A percentile compares a stretch with the other conserved stretches of the same genome.
phyloP scores from a whole-genome alignment of 1,284 basidiomycete species.

The Sanghuangporus baumii region DNA sequence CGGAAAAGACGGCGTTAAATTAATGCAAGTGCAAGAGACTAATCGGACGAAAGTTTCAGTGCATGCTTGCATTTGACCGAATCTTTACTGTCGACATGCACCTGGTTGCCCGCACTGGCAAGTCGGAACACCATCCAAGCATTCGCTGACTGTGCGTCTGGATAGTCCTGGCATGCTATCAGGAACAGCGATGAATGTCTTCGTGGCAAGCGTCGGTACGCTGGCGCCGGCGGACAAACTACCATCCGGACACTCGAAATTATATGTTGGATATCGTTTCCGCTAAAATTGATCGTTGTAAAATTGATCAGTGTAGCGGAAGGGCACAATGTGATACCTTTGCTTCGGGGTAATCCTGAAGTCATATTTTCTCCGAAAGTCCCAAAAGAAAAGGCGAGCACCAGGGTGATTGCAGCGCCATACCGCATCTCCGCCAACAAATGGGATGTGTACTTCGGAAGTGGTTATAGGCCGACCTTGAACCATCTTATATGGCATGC shows the following conservation, averaged over 20 bases:
- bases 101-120: slow-evolving; percentile 22
- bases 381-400: no score
- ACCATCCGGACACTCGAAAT: slow-evolving; percentile 13
- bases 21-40: not conserved
- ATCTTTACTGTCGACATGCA: slow-evolving; percentile 9
- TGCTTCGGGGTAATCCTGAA: not conserved
- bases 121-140: slow-evolving; percentile 8
- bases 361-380: not conserved
- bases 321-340: slow-evolving; percentile 7
- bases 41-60: no score
- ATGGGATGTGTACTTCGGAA: no score
- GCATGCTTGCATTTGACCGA: no score
- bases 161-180: not conserved
- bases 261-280: slow-evolving; percentile 3
- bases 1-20: not conserved
- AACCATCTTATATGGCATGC: no score
- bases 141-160: slow-evolving; percentile 11
- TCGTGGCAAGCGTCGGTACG: not conserved
- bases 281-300: slow-evolving; percentile 4
- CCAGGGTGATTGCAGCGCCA: no score
- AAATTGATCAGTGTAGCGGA: slow-evolving; percentile 7
- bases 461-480: no score
- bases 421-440: no score
- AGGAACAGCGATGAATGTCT: not conserved
- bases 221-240: not conserved